Conservation (phyloP, 2,329 filamentous ascomycete species). For the Alternaria ethzedia region DNA sequence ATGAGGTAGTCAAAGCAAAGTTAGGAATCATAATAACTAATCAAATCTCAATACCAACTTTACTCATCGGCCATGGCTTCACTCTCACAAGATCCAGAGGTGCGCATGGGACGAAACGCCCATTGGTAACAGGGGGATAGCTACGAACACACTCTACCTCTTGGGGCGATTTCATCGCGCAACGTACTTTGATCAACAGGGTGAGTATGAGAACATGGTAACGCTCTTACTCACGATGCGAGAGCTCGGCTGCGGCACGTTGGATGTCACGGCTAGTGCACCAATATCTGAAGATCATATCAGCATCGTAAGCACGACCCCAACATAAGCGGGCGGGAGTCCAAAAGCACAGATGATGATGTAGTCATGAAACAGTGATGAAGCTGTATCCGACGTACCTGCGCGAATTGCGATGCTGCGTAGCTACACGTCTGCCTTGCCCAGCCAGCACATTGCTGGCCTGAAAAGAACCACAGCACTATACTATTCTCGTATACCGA, state of each 20-base stretch:
- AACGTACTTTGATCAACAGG: neutral
- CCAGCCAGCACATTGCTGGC: neutral
- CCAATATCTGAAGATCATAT: slow-evolving; percentile 1
- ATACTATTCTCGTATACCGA: neutral
- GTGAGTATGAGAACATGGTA: neutral
- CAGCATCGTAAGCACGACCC: neutral
- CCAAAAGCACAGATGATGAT: neutral
- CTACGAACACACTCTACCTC: neutral
- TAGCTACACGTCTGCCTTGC: slow-evolving; percentile 4
- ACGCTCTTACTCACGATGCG: neutral
- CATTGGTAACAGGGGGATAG: neutral
- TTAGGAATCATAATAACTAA: neutral
- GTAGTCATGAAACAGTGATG: neutral
- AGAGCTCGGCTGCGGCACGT: neutral
- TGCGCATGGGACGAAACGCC: neutral
- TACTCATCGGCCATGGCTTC: neutral
- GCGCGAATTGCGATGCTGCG: neutral
- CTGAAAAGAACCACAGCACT: slow-evolving; percentile 4
- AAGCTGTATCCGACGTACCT: neutral
- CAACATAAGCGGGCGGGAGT: neutral
- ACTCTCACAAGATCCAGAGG: neutral
- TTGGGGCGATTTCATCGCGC: neutral
- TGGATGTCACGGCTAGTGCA: neutral
- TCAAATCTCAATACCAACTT: neutral
- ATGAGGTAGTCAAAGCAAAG: neutral